phyloP scores from a whole-genome alignment of 2,329 filamentous ascomycete species.

The Eurotiales sp. region DNA sequence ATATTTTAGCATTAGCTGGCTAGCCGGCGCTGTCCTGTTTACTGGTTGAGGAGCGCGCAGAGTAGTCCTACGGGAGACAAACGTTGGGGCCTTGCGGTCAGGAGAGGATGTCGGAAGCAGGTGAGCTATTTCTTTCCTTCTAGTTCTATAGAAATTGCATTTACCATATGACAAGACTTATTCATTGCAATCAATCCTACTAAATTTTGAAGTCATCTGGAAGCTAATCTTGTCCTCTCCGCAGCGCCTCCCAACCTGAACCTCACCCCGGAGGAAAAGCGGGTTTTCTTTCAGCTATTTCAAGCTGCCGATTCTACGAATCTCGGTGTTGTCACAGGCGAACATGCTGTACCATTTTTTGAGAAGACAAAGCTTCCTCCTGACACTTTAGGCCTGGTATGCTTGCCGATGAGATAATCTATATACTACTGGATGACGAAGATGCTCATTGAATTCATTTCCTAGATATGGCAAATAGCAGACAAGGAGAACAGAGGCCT shows the following conservation, averaged over 20 bases:
- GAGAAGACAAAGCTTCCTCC: slow-evolving; percentile 90
- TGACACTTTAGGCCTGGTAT: slow-evolving; percentile 79
- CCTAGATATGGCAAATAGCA: slow-evolving; percentile 96
- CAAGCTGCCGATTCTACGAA: slow-evolving; percentile 86
- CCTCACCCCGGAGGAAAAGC: slow-evolving; percentile 86
- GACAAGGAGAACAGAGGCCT: slow-evolving; percentile 95
- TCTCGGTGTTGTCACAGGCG: slow-evolving; percentile 90
- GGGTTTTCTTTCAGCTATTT: slow-evolving; percentile 89
- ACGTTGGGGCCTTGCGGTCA: not conserved
- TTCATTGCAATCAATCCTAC: not conserved
- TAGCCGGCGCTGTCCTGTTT: not conserved
- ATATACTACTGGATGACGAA: not conserved
- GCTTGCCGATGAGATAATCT: slow-evolving; percentile 27
- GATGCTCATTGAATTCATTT: slow-evolving; percentile 4
- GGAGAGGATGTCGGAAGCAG: slow-evolving; percentile 14
- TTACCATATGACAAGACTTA: not conserved
- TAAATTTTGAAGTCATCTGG: not conserved
- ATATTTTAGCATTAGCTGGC: not conserved
- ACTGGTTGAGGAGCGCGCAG: slow-evolving; percentile 6
- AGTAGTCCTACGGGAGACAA: slow-evolving; percentile 4
- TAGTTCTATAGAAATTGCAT: not conserved
- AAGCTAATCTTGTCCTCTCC: not conserved
- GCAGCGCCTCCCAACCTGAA: slow-evolving; percentile 65
- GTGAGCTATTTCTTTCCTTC: slow-evolving; percentile 7
- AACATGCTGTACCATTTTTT: slow-evolving; percentile 95